These are phyloP conservation scores for Diplodia scrobiculata DNA, from an alignment of 2,329 filamentous ascomycete species.

Conservation along the genomic window DNA sequence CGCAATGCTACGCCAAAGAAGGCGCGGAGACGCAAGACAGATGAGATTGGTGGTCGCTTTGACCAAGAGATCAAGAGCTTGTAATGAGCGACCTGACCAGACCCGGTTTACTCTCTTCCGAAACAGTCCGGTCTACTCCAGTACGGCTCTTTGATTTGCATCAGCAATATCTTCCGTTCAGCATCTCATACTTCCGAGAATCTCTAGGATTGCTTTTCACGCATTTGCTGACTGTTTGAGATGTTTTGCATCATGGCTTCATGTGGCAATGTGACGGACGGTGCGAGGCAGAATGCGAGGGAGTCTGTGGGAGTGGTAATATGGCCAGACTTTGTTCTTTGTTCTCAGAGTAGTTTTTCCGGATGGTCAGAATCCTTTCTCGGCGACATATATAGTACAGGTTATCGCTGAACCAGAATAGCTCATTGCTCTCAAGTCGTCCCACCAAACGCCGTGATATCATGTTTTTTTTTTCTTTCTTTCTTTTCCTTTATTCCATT, in stretches of 20 bases:
- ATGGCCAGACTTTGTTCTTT: not conserved
- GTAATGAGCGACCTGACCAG: not conserved
- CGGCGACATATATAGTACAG: conserved; percentile 14
- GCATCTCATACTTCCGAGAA: not conserved
- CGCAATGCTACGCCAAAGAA: not conserved
- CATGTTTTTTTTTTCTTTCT: not conserved
- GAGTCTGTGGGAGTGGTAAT: not conserved
- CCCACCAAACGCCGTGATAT: conserved; percentile 27
- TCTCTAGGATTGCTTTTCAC: not conserved
- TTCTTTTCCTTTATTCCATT: not conserved
- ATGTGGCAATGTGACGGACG: not conserved
- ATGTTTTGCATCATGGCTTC: not conserved
- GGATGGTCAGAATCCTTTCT: not conserved
- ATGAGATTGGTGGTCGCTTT: not conserved
- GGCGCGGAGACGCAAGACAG: not conserved
- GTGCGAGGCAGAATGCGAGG: not conserved
- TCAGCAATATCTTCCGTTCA: not conserved
- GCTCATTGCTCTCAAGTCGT: not conserved
- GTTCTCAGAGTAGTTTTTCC: not conserved
- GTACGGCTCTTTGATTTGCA: not conserved
- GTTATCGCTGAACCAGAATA: not conserved
- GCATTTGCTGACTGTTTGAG: not conserved
- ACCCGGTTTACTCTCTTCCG: not conserved
- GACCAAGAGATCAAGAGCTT: not conserved
- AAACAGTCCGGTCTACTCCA: not conserved